A percentile compares a stretch with the other conserved stretches of the same genome.
These are phyloP conservation scores for Taiozyma sp. DNA, from an alignment of 1,139 yeast species.

Conservation along the genomic window DNA sequence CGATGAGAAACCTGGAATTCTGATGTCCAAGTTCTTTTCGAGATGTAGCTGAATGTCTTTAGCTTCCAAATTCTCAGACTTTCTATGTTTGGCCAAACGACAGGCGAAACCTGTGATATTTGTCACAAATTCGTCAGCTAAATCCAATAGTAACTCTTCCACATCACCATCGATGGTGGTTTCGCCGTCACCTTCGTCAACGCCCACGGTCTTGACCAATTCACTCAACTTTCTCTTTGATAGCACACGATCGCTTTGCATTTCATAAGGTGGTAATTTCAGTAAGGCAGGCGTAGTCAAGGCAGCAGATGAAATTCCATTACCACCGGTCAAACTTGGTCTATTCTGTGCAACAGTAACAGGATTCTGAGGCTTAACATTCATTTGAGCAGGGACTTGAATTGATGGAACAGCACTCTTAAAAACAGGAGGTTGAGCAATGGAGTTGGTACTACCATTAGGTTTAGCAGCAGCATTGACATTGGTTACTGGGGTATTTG, in stretches of 20 bases:
- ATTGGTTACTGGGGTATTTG: slow-evolving; percentile 30
- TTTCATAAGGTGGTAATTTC: slow-evolving; percentile 76
- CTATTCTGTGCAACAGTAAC: slow-evolving; percentile 60
- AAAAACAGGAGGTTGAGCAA: slow-evolving; percentile 42
- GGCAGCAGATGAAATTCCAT: slow-evolving; percentile 62
- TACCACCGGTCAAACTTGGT: slow-evolving; percentile 86
- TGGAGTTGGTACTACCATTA: slow-evolving; percentile 15
- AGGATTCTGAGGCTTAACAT: slow-evolving; percentile 61
- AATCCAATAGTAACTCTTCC: slow-evolving; percentile 81
- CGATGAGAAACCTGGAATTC: slow-evolving; percentile 88
- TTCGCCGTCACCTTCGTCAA: slow-evolving; percentile 85
- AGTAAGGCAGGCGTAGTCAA: slow-evolving; percentile 73
- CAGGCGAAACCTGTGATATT: slow-evolving; percentile 93
- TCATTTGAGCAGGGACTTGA: slow-evolving; percentile 66
- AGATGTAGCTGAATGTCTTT: slow-evolving; percentile 88
- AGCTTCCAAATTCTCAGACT: slow-evolving; percentile 82
- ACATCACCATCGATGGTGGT: slow-evolving; percentile 95
- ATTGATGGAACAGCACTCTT: slow-evolving; percentile 68
- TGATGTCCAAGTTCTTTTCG: slow-evolving; percentile 93
- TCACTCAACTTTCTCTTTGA: slow-evolving; percentile 88
- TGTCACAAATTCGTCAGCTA: slow-evolving; percentile 93
- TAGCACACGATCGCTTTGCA: slow-evolving; percentile 78
- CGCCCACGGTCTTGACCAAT: slow-evolving; percentile 75
- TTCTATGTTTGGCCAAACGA: slow-evolving; percentile 89
- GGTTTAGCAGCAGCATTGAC: slow-evolving; percentile 39